A percentile compares a stretch with the other conserved stretches of the same genome.
Conservation (phyloP, 768 basidiomycete species). For the Dentipellis fragilis region DNA sequence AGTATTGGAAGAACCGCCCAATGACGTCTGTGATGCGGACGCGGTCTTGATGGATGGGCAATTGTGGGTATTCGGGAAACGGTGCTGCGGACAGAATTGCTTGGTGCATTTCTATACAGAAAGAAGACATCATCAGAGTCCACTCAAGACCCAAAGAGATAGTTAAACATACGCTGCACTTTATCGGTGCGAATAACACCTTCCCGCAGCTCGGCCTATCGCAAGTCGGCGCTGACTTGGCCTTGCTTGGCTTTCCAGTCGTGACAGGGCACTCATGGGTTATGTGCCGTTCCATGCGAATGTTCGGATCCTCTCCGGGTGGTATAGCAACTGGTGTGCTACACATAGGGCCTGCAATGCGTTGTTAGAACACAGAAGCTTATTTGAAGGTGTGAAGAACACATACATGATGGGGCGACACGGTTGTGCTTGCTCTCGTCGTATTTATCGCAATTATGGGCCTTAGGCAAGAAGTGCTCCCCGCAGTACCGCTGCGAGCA, state of each 20-base stretch:
- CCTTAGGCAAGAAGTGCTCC: conserved; percentile 65
- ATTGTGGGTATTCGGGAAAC: conserved; percentile 65
- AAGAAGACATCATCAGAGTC: neutral
- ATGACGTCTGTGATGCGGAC: conserved; percentile 7
- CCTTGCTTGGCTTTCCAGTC: conserved; percentile 46
- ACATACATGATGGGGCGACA: conserved; percentile 66
- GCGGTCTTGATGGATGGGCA: conserved; percentile 28
- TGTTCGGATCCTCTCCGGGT: conserved; percentile 73
- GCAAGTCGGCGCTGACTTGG: conserved; percentile 45
- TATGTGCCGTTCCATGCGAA: conserved; percentile 73
- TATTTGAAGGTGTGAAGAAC: neutral
- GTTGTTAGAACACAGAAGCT: neutral
- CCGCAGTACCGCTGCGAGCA: conserved; percentile 64
- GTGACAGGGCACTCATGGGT: conserved; percentile 54
- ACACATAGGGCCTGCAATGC: conserved; percentile 59
- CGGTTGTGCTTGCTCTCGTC: conserved; percentile 65
- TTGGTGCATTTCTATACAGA: conserved; percentile 49
- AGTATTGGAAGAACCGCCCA: conserved; percentile 7
- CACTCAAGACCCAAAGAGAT: neutral
- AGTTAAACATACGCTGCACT: conserved; percentile 51
- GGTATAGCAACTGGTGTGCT: conserved; percentile 63
- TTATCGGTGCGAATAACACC: conserved; percentile 62
- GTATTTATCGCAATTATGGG: conserved; percentile 60
- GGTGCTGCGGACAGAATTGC: conserved; percentile 71
- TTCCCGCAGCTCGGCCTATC: conserved; percentile 59